Conservation (phyloP, 73 alveolate genomes). For the Blepharisma stoltei region DNA sequence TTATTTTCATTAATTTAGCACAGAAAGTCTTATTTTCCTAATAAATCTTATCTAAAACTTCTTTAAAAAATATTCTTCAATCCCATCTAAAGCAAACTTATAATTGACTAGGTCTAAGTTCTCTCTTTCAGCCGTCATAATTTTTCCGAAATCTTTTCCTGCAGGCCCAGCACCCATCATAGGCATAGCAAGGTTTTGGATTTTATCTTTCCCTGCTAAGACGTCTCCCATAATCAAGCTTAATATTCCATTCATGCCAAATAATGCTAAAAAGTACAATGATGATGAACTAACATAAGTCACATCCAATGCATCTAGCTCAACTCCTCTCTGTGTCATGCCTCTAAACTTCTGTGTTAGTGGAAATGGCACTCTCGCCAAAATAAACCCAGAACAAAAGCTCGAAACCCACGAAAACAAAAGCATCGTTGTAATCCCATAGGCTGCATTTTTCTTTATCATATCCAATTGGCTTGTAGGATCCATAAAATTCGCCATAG, state of each 20-base stretch:
- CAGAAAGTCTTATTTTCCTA: no score
- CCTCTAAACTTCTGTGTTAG: slow-evolving; percentile 52
- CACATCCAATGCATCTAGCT: slow-evolving; percentile 51
- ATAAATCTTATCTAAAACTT: background rate
- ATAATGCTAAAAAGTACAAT: slow-evolving; percentile 46
- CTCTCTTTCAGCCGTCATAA: slow-evolving; percentile 2
- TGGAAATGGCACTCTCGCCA: slow-evolving; percentile 53
- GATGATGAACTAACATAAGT: slow-evolving; percentile 55
- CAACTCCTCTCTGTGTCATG: slow-evolving; percentile 57
- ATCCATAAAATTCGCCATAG: slow-evolving; percentile 41
- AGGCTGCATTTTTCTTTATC: slow-evolving; percentile 44
- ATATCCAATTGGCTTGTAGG: slow-evolving; percentile 43
- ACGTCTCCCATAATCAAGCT: slow-evolving; percentile 37
- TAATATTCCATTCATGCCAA: slow-evolving; percentile 37
- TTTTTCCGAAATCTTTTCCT: background rate
- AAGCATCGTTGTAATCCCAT: slow-evolving; percentile 42
- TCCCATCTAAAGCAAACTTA: slow-evolving; percentile 9
- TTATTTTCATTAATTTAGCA: no score
- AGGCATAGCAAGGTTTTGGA: slow-evolving; percentile 15
- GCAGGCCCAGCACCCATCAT: slow-evolving; percentile 9
- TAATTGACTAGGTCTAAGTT: background rate
- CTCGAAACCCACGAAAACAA: slow-evolving; percentile 39
- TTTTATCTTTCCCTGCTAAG: slow-evolving; percentile 1
- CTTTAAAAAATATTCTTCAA: slow-evolving; percentile 10
- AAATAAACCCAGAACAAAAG: slow-evolving; percentile 50